A percentile compares a stretch with the other conserved stretches of the same genome.
These are phyloP conservation scores for Lodderomyces elongisporus DNA, from an alignment of 1,139 yeast genomes.

Conservation along the genomic window DNA sequence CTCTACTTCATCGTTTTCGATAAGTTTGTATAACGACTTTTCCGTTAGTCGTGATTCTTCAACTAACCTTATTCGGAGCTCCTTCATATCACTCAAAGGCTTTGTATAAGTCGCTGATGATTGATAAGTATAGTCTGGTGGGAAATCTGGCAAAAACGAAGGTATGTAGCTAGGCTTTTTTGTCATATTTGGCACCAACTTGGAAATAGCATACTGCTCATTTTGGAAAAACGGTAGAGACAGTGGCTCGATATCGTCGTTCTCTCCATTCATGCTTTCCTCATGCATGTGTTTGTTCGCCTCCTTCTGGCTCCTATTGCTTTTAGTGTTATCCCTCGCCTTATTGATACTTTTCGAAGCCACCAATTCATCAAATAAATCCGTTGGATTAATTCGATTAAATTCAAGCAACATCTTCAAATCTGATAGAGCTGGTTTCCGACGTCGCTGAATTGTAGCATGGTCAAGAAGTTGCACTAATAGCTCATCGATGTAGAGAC, in stretches of 20 bases:
- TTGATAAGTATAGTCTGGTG: conserved; percentile 89
- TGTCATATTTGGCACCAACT: conserved; percentile 51
- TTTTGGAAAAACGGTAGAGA: conserved; percentile 38
- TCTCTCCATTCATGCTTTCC: conserved; percentile 8
- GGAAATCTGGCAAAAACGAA: conserved; percentile 74
- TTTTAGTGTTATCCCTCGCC: too few species aligned
- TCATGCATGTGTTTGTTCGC: too few species aligned
- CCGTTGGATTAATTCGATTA: too few species aligned
- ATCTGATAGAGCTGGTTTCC: conserved; percentile 56
- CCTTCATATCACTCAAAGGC: conserved; percentile 66
- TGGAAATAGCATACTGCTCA: conserved; percentile 47
- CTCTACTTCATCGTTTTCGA: conserved; percentile 38
- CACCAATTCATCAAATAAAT: too few species aligned
- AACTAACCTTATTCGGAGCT: conserved; percentile 64
- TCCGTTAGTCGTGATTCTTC: conserved; percentile 81
- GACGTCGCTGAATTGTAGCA: conserved; percentile 66
- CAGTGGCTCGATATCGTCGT: conserved; percentile 19
- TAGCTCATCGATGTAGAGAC: conserved; percentile 46
- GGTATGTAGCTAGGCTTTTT: conserved; percentile 57
- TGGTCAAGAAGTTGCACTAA: conserved; percentile 45
- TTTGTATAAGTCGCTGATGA: conserved; percentile 65
- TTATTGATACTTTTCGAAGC: too few species aligned
- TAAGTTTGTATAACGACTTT: conserved; percentile 59
- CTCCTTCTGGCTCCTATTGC: too few species aligned
- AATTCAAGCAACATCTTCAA: conserved; percentile 44